Percentiles rank a stretch among this genome's conserved stretches.
These are phyloP conservation scores for Benincasa hispida DNA, from an alignment of 306 rosid genomes.

Conservation along the genomic window DNA sequence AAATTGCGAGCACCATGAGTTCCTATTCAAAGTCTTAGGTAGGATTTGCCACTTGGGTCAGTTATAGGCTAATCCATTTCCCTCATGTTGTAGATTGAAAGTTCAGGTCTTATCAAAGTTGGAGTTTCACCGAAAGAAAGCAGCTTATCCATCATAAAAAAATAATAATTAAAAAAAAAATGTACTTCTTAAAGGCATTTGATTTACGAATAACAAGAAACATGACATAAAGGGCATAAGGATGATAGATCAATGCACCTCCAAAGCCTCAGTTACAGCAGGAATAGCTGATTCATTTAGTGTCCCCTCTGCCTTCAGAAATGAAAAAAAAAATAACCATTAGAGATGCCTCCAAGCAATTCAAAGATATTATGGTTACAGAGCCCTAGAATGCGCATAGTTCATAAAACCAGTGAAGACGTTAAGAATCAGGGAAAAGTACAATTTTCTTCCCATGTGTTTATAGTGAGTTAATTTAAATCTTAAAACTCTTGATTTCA, in stretches of 20 bases:
- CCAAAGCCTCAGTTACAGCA: constrained; percentile 38
- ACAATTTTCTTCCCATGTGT: not conserved
- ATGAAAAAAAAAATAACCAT: constrained; percentile 8
- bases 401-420: not conserved
- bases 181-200: not conserved
- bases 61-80: not conserved
- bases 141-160: not conserved
- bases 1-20: not conserved
- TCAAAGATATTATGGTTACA: not conserved
- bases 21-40: not conserved
- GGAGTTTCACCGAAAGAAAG: not conserved
- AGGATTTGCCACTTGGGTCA: not conserved
- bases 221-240: not conserved
- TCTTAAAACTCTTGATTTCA: not conserved
- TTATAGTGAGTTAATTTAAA: not conserved
- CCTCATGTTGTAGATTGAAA: not conserved
- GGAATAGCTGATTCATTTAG: constrained; percentile 57
- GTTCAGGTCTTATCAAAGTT: not conserved
- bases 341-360: constrained; percentile 8
- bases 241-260: constrained; percentile 30
- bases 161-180: too few relatives aligned
- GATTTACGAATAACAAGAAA: not conserved
- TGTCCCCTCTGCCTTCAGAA: constrained; percentile 75
- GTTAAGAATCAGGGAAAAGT: not conserved
- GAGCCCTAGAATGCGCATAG: not conserved